Evolutionary conservation across 345 rosid species (phyloP).

Genomic region (Dipteronia sinensis): DNA sequence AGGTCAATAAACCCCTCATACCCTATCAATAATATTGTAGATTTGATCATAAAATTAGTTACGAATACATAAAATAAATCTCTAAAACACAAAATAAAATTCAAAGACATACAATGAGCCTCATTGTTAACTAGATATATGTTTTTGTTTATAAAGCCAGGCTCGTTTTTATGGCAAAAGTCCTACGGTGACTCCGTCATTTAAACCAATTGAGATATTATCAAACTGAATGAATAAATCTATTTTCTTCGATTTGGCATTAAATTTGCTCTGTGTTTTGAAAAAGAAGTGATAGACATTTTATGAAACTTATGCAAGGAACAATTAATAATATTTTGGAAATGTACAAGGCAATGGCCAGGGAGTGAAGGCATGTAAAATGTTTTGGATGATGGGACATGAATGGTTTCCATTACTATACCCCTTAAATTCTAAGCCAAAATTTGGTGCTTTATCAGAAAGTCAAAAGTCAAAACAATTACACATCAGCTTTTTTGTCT

Average conservation of each 20-base stretch:
- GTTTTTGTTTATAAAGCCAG: no score
- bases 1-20: no score
- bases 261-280: not conserved
- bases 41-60: no score
- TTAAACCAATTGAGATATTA: no score
- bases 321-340: not conserved
- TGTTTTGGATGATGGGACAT: conserved; percentile 2
- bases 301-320: not conserved
- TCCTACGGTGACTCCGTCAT: no score
- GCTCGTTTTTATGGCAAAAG: no score
- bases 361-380: not conserved
- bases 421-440: not conserved
- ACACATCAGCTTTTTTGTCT: conserved; percentile 18
- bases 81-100: no score
- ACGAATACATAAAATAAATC: no score
- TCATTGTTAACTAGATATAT: no score
- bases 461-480: conserved; percentile 11
- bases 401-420: not conserved
- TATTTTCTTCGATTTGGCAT: not conserved
- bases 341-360: not conserved
- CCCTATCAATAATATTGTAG: no score
- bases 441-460: not conserved
- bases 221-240: no score
- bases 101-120: no score
- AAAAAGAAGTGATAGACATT: not conserved